Evolutionary conservation across 768 basidiomycete species (phyloP), one percentile per base, ranked within the genome.

Genomic region (Amanita polypyramis): DNA sequence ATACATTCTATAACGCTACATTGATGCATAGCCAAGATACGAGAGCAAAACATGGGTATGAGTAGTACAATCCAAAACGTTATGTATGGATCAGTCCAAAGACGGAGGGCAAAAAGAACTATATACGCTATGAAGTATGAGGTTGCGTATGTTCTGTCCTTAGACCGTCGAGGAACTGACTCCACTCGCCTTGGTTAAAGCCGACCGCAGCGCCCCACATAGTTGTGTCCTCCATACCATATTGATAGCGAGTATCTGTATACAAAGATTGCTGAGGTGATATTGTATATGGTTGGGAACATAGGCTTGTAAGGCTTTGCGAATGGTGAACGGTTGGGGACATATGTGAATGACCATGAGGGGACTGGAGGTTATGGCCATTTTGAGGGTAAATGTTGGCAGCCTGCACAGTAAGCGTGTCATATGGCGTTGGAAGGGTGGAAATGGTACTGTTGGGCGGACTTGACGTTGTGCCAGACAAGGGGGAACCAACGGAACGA

Each of bases 151-250:
- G 55, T 25, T 70, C 68, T 23, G 77, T 74, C 57, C 79, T 72
- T 63, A 85, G 71, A 38, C 75, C 80, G 51, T 85, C 80, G 63
- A 87, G 63, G 49, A 74, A 70, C 46, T 71, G 70, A 2, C 68
- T 70, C 82, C 86, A 88, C 63, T 88, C 86, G 34, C 79, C 77
- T 54, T 84, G 80, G 48, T 77, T 84, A 58, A 89, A 83, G 14
- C 82, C 82, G 43, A 80, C 74, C 32, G 80, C 75, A 12, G 84
- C 74, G 36, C 84, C 84, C 85, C 85, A 89, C 70, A 86, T 80
- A 27, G 69, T 69, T 32, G 71, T 65, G 53, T 83, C 80, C 50
- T 81, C 82, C 38, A 76, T 72, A 21, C 76, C 63, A 53, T 75
- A 74, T 64, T 12, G 62, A 53, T 76, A 76, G 38, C 73, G 64